Conservation (phyloP, 176 grass and related monocot species). For the Tillandsia leiboldiana region DNA sequence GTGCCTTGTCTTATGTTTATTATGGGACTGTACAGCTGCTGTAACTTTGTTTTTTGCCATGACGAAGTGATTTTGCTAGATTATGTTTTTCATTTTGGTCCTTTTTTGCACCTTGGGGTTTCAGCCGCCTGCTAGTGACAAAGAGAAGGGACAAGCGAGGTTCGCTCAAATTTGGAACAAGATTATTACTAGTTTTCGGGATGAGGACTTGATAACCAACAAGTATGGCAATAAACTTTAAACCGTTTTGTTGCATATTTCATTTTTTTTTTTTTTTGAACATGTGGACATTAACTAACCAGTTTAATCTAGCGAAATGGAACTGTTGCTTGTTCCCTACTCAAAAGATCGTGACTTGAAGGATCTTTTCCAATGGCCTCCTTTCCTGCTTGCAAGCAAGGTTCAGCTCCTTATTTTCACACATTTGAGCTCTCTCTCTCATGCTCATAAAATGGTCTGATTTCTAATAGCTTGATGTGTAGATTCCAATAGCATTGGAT, state of each 20-base stretch:
- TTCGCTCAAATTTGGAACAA: slow-evolving; percentile 97
- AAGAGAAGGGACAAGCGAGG: slow-evolving; percentile 58
- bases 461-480: slow-evolving; percentile 18
- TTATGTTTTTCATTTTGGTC: background rate
- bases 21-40: slow-evolving; percentile 13
- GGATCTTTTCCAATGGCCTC: slow-evolving; percentile 87
- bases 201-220: slow-evolving; percentile 83
- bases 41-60: slow-evolving; percentile 5
- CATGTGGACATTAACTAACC: background rate
- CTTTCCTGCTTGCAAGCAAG: slow-evolving; percentile 95
- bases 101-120: slow-evolving; percentile 21
- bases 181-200: slow-evolving; percentile 89
- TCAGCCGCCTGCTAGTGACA: slow-evolving; percentile 44
- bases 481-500: slow-evolving; percentile 96
- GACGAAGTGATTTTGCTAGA: slow-evolving; percentile 10
- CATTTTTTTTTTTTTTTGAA: background rate
- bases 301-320: slow-evolving; percentile 53
- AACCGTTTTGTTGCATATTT: slow-evolving; percentile 7
- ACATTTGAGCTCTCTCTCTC: background rate
- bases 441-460: slow-evolving; percentile 10
- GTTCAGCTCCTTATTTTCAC: slow-evolving; percentile 15
- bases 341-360: slow-evolving; percentile 55
- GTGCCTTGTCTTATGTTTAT: slow-evolving; percentile 16
- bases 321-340: slow-evolving; percentile 90
- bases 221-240: slow-evolving; percentile 28